These are phyloP conservation scores for Penicillium expansum DNA, from an alignment of 2,329 filamentous ascomycete genomes.

Conservation along the genomic window DNA sequence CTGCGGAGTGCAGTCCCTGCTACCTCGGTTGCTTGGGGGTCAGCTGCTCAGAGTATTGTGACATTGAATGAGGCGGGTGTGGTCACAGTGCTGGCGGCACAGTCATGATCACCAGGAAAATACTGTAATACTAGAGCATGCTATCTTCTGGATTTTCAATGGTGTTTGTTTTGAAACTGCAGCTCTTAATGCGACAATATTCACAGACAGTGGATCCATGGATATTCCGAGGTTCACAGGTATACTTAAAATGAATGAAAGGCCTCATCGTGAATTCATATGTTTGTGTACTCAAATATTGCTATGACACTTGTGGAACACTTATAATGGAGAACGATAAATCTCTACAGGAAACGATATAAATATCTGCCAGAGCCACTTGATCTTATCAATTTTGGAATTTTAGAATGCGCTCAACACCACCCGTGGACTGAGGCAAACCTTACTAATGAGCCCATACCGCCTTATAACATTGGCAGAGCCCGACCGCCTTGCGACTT, in stretches of 20 bases:
- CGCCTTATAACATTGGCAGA: neutral
- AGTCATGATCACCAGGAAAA: constrained; percentile 43
- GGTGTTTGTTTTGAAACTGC: constrained; percentile 20
- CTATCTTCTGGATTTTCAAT: constrained; percentile 15
- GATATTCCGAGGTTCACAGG: neutral
- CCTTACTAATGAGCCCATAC: neutral
- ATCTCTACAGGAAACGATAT: neutral
- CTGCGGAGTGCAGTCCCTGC: constrained; percentile 72
- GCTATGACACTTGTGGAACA: neutral
- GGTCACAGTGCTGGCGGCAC: constrained; percentile 65
- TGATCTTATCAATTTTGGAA: neutral
- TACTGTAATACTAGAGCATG: constrained; percentile 26
- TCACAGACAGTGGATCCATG: neutral
- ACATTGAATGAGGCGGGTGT: constrained; percentile 72
- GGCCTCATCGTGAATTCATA: neutral
- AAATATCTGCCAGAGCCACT: neutral
- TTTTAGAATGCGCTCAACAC: neutral
- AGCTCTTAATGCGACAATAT: constrained; percentile 13
- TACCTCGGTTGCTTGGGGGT: constrained; percentile 73
- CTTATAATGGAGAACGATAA: neutral
- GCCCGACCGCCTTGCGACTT: constrained; percentile 2
- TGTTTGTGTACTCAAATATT: neutral
- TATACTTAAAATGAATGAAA: neutral
- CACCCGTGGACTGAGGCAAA: neutral
- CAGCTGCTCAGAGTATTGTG: constrained; percentile 69